Evolutionary conservation across 2,329 filamentous ascomycete species (phyloP), one percentile per base, ranked within the genome.

Genomic region (Xylariaceae sp.): DNA sequence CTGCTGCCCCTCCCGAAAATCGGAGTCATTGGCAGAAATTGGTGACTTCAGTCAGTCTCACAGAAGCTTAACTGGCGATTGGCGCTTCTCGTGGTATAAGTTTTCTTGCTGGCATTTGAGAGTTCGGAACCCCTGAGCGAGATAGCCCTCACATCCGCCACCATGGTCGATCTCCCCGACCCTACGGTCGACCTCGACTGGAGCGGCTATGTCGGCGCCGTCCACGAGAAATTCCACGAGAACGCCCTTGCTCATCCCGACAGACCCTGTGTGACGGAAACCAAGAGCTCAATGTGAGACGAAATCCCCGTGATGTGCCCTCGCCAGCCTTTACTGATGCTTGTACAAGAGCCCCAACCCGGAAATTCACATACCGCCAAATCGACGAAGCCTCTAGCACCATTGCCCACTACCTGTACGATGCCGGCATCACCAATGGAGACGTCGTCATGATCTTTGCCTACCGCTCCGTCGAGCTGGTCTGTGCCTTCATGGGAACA

Each of bases 401-500:
- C 13, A 59, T 95, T 5, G 84, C 87, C 15, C 79, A 94, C 60
- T 75, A 94, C 53, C 70, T 95, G 14, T 73, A 83, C 34, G 68
- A 80, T 32, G 70, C 77, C 49, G 88, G 89, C 37, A 69, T 87
- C 43, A 69, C 78, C 38, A 68, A 77, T 46, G 88, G 87, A 7
- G 88, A 96, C 53, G 88, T 94, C 3, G 87, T 94, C 50, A 94
- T 94, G 85, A 84, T 92, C 43, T 95, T 80, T 54, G 86, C 86
- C 36, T 75, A 94, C 60, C 77, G 89, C 37, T 78, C 78, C 36
- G 88, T 94, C 21, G 70, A 76, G 18, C 57, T 77, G 10, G 66
- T 76, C 27, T 53, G 65, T 29, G 85, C 82, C 22, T 79, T 88
- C 34, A 94, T 94, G 85, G 89, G 88, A 39, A 72, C 70, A 15